Base-by-base conservation (phyloP, 1,284 basidiomycete species). In the Neotropicomus parvogracilis region DNA sequence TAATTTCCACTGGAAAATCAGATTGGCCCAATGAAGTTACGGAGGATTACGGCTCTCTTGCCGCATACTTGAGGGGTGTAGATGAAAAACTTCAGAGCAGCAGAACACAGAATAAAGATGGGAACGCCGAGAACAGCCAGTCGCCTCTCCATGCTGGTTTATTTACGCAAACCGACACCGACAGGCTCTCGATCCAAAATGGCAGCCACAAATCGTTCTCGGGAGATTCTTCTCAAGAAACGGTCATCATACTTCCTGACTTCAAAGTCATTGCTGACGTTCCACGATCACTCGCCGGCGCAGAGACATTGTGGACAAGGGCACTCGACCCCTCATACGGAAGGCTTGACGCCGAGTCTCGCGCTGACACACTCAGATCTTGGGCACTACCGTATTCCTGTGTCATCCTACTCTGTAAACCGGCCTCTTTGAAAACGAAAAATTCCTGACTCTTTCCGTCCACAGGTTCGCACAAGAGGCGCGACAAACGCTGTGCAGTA, bases 401-500 rank as follows among this genome's bases (percentile, higher is more conserved):
- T 60, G 80, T 84, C 21, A 86, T 91, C 52, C 66, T 95, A 26
- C 72, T 97, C 19, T 97, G 93, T 91, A 63, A 72, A 16, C 35
- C 36, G 26, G n/a, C 33, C 11, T 52, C 33, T 31, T 34, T 12
- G 21, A 28, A 24, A 6, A 2, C n/a, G 20, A 16, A 36, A n/a
- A 28, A n/a, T 40, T 44, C 16, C 44, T 47, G 20, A 50, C 14
- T 13, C 46, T 36, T 36, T 47, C n/a, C 46, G 26, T 54, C 38
- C 10, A 48, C 41, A 95, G 91, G 92, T 67, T 95, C 92, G 2
- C 94, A 97, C 69, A 93, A 92, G 70, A 81, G 79, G 57, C 77
- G 93, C 44, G 94, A 97, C 69, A 94, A 92, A 64, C 80, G 91
- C 46, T 97, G 94, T 68, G 80, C 80, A 38, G 86, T 97, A 44